Conservation (phyloP, 108 stramenopile genomes). For the Ochromonas danica region DNA sequence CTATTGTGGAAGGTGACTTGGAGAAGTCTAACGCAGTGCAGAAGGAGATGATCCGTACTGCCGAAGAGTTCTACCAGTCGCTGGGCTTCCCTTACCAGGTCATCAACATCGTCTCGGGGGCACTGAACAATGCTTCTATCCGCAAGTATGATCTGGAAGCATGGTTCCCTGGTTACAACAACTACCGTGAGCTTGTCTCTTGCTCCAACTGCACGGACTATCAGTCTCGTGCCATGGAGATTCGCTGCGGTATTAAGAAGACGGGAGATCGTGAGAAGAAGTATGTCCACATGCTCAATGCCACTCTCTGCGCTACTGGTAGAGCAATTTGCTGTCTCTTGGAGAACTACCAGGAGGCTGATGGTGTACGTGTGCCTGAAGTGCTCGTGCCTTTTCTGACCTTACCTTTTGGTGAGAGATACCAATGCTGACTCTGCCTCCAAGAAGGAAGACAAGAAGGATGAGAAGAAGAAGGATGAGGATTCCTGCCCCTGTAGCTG, state of each 20-base stretch:
- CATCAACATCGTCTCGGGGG: constrained; percentile 91
- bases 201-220: constrained; percentile 99
- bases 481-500: too few relatives aligned
- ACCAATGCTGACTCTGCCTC: too few relatives aligned
- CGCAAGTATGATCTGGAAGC: constrained; percentile 99
- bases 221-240: constrained; percentile 62
- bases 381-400: constrained; percentile 94
- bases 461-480: too few relatives aligned
- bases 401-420: too few relatives aligned
- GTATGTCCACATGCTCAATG: constrained; percentile 95
- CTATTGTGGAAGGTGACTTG: constrained; percentile 85
- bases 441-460: too few relatives aligned
- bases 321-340: constrained; percentile 93
- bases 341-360: constrained; percentile 83
- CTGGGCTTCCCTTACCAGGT: constrained; percentile 93
- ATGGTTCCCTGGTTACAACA: constrained; percentile 96
- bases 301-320: constrained; percentile 94
- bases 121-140: constrained; percentile 95
- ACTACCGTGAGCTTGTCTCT: constrained; percentile 94
- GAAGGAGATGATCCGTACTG: constrained; percentile 61
- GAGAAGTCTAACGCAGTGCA: constrained; percentile 85
- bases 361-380: constrained; percentile 8
- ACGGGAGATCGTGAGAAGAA: constrained; percentile 65
- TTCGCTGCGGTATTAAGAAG: constrained; percentile 82
- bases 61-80: constrained; percentile 94